Base-by-base conservation (phyloP, 306 rosid genomes). In the Castanea crenata region DNA sequence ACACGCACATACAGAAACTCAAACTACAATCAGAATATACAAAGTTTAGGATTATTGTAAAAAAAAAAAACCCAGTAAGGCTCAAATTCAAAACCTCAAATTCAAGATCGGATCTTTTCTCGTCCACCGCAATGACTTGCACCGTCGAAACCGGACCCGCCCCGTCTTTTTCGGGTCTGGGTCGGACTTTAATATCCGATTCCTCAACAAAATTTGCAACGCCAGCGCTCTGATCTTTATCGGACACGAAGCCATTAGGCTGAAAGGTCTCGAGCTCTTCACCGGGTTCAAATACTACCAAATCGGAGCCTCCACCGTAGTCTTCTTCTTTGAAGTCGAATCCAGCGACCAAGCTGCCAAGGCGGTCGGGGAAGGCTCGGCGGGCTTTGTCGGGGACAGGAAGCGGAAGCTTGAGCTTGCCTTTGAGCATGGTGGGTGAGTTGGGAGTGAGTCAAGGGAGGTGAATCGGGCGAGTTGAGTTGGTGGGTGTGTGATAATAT, bases 261-360 rank as follows among this genome's bases (percentile, higher is more conserved):
- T 23, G 86, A 83, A 93, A 82, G 32, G 90, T 86, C 82, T 88
- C 96, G 25, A 91, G 94, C 97, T 91, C 96, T 75, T 89, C 92
- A 0, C 96, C 97, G 8, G 76, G 74, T 35, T 90, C 91, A 20
- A 89, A 44, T 68, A 83, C 87, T n/a, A 75, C 69, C 54, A 49
- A 49, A 35, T 83, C 87, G 1, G 85, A 78, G 34, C 46, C 89
- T 19, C 35, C 83, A 16, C 51, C 63, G 54, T 49, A 49, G 19
- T 75, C 83, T 2, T 75, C 83, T 2, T 31, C 86, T 27, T 71
- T 86, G 46, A 80, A 91, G 7, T 90, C 83, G 32, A 85, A 83
- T 1, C 89, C 90, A 9, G 68, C 73, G 34, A 84, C 85, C 68
- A 89, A 69, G 85, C 91, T 90, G 55, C 95, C 95, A 12, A 92